These are phyloP conservation scores for Flaveria floridana DNA, from an alignment of 140 eudicot genomes.

Conservation along the genomic window DNA sequence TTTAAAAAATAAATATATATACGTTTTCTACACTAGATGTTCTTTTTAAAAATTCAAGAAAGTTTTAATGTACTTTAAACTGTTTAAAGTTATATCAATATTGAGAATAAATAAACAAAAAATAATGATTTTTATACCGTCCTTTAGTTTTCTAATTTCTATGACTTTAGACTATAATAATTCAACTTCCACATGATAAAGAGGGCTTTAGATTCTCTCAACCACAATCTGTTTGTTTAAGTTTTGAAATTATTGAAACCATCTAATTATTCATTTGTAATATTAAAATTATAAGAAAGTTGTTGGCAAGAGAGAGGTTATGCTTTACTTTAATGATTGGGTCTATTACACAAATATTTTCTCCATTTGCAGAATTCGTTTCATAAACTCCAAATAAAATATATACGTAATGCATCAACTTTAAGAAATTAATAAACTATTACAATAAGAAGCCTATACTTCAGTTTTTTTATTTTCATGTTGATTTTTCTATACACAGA, in stretches of 20 bases:
- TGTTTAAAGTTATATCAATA: too few relatives aligned
- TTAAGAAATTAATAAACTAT: conserved; percentile 1
- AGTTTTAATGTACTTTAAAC: too few relatives aligned
- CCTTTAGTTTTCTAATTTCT: background rate
- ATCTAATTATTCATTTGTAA: conserved; percentile 11
- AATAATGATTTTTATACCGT: too few relatives aligned
- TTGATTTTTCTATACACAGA: too few relatives aligned
- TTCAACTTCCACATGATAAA: conserved; percentile 23
- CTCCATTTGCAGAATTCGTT: conserved; percentile 4
- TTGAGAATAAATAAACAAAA: background rate
- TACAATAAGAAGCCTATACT: too few relatives aligned
- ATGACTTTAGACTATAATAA: background rate
- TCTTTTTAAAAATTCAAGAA: background rate
- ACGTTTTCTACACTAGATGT: too few relatives aligned
- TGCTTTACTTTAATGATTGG: conserved; percentile 26
- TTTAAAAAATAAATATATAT: too few relatives aligned
- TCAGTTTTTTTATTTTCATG: too few relatives aligned
- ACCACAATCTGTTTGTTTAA: conserved; percentile 7
- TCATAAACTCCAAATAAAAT: background rate
- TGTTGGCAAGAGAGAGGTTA: conserved; percentile 22
- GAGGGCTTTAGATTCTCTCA: conserved; percentile 26
- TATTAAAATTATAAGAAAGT: conserved; percentile 8
- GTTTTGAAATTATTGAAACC: conserved; percentile 22
- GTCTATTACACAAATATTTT: conserved; percentile 13
- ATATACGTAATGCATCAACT: background rate